Conservation (phyloP, 345 rosid species). For the Brassica rapa region DNA sequence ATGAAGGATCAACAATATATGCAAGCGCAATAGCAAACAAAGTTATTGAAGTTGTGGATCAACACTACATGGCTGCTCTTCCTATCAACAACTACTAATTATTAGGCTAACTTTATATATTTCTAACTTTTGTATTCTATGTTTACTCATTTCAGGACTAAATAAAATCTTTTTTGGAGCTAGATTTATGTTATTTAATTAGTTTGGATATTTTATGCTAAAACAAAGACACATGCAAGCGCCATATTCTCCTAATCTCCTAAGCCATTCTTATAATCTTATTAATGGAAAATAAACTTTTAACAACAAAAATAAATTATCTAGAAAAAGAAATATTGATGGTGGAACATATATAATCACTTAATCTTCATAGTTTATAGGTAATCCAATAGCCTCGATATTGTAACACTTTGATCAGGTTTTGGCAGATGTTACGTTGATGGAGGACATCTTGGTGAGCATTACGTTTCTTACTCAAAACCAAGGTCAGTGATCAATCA, state of each 20-base stretch:
- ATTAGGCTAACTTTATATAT: slow-evolving; percentile 7
- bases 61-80: slow-evolving; percentile 37
- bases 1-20: slow-evolving; percentile 46
- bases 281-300: background rate
- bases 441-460: slow-evolving; percentile 82
- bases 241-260: background rate
- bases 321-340: background rate
- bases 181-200: too few species aligned
- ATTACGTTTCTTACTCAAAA: slow-evolving; percentile 69
- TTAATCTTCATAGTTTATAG: background rate
- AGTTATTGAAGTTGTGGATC: slow-evolving; percentile 47
- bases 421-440: slow-evolving; percentile 32
- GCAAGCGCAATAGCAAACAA: slow-evolving; percentile 52
- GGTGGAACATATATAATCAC: background rate
- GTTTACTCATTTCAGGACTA: background rate
- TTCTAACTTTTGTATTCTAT: background rate
- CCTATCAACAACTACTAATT: slow-evolving; percentile 18
- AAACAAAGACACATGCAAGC: background rate
- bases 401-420: background rate
- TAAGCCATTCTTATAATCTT: background rate
- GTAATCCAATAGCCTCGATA: background rate
- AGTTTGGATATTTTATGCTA: background rate
- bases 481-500: slow-evolving; percentile 53
- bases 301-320: background rate
- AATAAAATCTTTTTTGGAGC: background rate